These are phyloP conservation scores for Beauveria rudraprayagi DNA, from an alignment of 2,329 filamentous ascomycete genomes.

Conservation along the genomic window DNA sequence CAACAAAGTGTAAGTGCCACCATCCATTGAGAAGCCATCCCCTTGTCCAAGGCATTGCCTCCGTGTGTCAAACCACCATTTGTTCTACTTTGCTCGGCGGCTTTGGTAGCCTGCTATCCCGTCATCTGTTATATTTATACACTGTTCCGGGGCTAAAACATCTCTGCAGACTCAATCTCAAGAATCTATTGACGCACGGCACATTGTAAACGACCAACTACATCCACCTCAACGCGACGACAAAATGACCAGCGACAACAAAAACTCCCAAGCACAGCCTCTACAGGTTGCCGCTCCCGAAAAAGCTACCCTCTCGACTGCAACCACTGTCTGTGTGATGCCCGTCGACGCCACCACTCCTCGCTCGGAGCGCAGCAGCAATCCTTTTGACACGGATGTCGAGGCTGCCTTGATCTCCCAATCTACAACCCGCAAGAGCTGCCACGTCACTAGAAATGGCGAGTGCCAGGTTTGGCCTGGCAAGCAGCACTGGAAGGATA, in stretches of 20 bases:
- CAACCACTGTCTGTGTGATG: slow-evolving; percentile 17
- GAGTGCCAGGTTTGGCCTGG: slow-evolving; percentile 54
- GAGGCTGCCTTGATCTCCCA: slow-evolving; percentile 41
- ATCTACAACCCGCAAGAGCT: slow-evolving; percentile 22
- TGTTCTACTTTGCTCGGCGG: not conserved
- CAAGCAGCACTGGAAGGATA: slow-evolving; percentile 51
- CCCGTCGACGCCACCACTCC: slow-evolving; percentile 29
- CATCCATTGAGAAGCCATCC: not conserved
- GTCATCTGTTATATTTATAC: not conserved
- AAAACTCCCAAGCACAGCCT: slow-evolving; percentile 16
- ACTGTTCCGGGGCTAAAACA: not conserved
- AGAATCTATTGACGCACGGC: not conserved
- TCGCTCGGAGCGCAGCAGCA: slow-evolving; percentile 31
- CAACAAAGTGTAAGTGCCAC: slow-evolving; percentile 9
- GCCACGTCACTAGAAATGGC: slow-evolving; percentile 25
- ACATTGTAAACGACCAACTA: not conserved
- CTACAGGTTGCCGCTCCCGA: slow-evolving; percentile 21
- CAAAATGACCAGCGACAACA: slow-evolving; percentile 21
- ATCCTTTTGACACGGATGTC: slow-evolving; percentile 51
- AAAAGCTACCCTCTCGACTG: slow-evolving; percentile 22
- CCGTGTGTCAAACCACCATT: not conserved
- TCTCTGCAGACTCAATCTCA: not conserved
- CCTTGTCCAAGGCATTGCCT: not conserved
- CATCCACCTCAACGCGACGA: not conserved
- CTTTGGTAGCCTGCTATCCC: not conserved